Percentiles rank a stretch among this genome's conserved stretches.
Evolutionary conservation across 176 grass and related monocot species (phyloP).

Genomic region (Triticum timopheevii): DNA sequence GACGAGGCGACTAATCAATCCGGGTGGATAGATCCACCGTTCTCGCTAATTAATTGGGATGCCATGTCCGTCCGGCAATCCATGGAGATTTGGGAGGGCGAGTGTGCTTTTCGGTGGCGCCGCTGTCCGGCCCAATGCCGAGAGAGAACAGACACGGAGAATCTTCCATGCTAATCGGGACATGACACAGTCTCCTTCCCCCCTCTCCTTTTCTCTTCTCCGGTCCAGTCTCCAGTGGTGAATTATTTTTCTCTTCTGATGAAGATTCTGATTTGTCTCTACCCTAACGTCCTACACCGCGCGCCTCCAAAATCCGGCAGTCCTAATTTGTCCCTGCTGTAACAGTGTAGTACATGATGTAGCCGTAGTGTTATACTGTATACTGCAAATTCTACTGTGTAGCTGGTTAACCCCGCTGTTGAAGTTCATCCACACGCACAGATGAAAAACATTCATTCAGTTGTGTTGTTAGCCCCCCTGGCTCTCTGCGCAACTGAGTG

Average conservation of each 20-base stretch:
- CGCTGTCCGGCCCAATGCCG: conserved; percentile 7
- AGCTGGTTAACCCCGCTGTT: neutral
- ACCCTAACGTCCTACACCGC: neutral
- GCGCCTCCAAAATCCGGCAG: neutral
- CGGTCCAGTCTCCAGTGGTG: neutral
- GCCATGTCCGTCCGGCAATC: conserved; percentile 28
- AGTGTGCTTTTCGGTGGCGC: conserved; percentile 21
- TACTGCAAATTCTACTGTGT: conserved; percentile 12
- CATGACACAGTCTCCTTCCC: conserved; percentile 1
- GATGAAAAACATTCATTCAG: too few relatives aligned
- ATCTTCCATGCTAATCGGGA: conserved; percentile 43
- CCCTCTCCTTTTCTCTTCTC: neutral
- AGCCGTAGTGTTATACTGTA: too few relatives aligned
- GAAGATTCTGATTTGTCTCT: conserved; percentile 9
- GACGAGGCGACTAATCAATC: neutral
- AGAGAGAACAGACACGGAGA: conserved; percentile 35
- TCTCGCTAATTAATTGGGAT: conserved; percentile 22
- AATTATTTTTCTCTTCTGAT: neutral
- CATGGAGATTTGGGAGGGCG: conserved; percentile 27
- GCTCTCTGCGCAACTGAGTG: neutral
- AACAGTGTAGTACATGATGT: neutral
- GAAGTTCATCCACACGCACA: neutral
- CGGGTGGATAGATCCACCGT: conserved; percentile 2
- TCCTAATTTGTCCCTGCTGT: neutral
- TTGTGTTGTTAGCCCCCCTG: too few relatives aligned